These are phyloP conservation scores for Lachancea quebecensis DNA, from an alignment of 805 yeast species.

Conservation along the genomic window DNA sequence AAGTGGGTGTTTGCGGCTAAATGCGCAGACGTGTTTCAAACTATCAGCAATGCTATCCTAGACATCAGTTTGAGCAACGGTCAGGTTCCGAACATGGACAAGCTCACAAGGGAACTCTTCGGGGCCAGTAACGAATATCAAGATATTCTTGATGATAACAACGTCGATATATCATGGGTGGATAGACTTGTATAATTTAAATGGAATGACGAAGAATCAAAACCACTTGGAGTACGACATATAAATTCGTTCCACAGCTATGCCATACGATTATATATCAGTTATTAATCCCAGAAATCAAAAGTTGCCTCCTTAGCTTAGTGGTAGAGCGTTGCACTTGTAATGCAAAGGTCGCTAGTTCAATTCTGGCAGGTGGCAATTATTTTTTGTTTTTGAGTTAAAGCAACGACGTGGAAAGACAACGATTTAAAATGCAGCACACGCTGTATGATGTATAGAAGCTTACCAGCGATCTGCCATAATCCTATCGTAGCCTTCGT, in stretches of 20 bases:
- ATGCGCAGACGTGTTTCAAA: constrained; percentile 39
- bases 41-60: constrained; percentile 38
- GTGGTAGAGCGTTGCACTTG: constrained; percentile 99
- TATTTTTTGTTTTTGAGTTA: too few species aligned
- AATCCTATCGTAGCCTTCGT: too few species aligned
- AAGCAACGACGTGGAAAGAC: too few species aligned
- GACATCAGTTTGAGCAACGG: constrained; percentile 38
- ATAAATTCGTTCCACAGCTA: too few species aligned
- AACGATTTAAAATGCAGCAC: too few species aligned
- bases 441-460: too few species aligned
- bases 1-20: constrained; percentile 43
- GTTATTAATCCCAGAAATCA: neutral
- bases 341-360: constrained; percentile 97
- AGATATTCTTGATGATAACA: constrained; percentile 40
- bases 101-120: constrained; percentile 35
- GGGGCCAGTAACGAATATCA: constrained; percentile 42
- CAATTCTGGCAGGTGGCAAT: constrained; percentile 81
- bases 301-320: constrained; percentile 83
- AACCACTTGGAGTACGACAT: too few species aligned
- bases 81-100: constrained; percentile 36
- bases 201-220: too few species aligned
- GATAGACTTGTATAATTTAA: constrained; percentile 15
- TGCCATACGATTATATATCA: too few species aligned
- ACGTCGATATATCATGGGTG: constrained; percentile 40
- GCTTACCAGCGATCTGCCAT: too few species aligned